Percentiles rank a stretch among this genome's conserved stretches.
Evolutionary conservation across 1,139 yeast genomes (phyloP).

Genomic region (Diutina mesorugosa): DNA sequence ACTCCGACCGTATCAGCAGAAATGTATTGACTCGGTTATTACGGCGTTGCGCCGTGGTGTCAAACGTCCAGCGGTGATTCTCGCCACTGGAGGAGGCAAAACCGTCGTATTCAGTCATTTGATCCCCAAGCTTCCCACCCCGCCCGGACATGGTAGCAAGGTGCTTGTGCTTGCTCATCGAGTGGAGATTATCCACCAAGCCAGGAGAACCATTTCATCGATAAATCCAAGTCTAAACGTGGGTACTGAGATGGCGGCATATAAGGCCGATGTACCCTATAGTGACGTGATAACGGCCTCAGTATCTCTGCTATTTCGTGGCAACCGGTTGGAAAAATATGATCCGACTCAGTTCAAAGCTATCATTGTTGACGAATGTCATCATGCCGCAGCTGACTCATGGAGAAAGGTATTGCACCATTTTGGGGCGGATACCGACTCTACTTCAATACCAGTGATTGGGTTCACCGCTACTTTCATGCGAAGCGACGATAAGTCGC

Average conservation of each 20-base stretch:
- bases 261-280: conserved; percentile 19
- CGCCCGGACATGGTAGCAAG: conserved; percentile 23
- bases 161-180: conserved; percentile 71
- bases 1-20: conserved; percentile 53
- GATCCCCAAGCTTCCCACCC: conserved; percentile 33
- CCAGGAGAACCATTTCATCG: conserved; percentile 34
- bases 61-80: conserved; percentile 61
- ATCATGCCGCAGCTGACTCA: conserved; percentile 71
- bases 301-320: conserved; percentile 48
- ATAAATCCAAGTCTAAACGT: conserved; percentile 41
- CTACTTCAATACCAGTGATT: conserved; percentile 22
- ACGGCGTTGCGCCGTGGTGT: conserved; percentile 33
- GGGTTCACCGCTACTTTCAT: conserved; percentile 82
- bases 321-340: conserved; percentile 38
- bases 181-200: conserved; percentile 67
- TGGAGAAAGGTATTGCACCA: conserved; percentile 48
- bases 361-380: conserved; percentile 85
- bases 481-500: conserved; percentile 52
- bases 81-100: conserved; percentile 95
- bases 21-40: conserved; percentile 50
- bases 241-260: conserved; percentile 62
- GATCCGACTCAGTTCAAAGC: conserved; percentile 50
- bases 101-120: conserved; percentile 72
- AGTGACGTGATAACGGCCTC: conserved; percentile 72
- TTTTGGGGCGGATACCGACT: conserved; percentile 40